These are phyloP conservation scores for Carex cristatella DNA, from an alignment of 176 grass and related monocot genomes.

Conservation along the genomic window DNA sequence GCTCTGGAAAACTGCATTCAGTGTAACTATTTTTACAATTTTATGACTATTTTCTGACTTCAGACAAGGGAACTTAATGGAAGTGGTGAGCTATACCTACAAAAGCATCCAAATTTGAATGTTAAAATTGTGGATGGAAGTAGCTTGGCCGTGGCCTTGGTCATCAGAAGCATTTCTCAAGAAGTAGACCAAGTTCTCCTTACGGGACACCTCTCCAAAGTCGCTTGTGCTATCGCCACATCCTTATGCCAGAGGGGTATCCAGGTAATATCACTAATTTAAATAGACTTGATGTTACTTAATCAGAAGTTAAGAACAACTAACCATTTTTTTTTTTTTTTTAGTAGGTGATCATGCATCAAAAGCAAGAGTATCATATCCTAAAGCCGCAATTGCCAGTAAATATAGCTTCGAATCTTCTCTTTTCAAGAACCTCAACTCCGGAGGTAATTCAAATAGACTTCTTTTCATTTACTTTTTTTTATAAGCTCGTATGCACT, in stretches of 20 bases:
- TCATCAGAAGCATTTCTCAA: constrained; percentile 45
- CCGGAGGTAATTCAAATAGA: constrained; percentile 41
- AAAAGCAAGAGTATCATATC: constrained; percentile 59
- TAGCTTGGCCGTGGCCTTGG: constrained; percentile 73
- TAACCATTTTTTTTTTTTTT: not conserved
- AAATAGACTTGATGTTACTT: not conserved
- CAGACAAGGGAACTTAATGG: constrained; percentile 63
- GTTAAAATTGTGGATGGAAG: constrained; percentile 83
- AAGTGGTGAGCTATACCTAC: constrained; percentile 61
- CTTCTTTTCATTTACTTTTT: not conserved
- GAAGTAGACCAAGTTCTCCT: constrained; percentile 57
- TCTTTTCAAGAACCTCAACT: constrained; percentile 40
- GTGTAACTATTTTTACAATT: not conserved
- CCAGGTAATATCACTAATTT: constrained; percentile 37
- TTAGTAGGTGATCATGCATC: constrained; percentile 57
- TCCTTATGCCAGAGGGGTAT: constrained; percentile 63
- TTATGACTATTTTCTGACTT: not conserved
- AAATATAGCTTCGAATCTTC: constrained; percentile 34
- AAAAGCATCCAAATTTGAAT: constrained; percentile 65
- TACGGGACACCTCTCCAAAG: constrained; percentile 56
- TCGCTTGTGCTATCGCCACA: constrained; percentile 38
- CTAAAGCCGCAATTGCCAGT: constrained; percentile 55
- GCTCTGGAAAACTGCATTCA: not conserved
- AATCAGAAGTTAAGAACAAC: not conserved
- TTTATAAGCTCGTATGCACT: not conserved